phyloP scores from a whole-genome alignment of 495 filamentous ascomycete genomes.

The Tetracladium marchalianum region DNA sequence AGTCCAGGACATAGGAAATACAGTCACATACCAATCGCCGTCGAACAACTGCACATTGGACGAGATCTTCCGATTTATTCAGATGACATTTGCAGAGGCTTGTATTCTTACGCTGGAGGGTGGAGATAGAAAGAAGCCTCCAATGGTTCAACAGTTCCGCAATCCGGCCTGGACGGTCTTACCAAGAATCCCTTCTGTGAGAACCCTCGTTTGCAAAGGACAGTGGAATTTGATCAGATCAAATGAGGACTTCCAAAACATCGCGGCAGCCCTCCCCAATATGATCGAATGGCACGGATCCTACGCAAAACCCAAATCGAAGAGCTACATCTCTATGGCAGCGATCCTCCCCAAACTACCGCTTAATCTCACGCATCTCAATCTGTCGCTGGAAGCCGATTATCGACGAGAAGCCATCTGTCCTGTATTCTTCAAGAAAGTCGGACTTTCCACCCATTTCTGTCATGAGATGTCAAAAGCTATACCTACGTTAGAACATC shows the following conservation, averaged over 20 bases:
- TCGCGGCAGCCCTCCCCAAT: constrained; percentile 50
- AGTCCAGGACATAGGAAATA: constrained; percentile 1
- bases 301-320: constrained; percentile 58
- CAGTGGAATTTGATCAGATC: constrained; percentile 67
- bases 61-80: constrained; percentile 53
- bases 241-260: constrained; percentile 49
- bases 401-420: constrained; percentile 48
- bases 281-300: constrained; percentile 61
- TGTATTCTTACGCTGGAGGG: constrained; percentile 63
- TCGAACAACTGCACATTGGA: constrained; percentile 56
- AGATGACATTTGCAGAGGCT: constrained; percentile 45
- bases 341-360: constrained; percentile 43
- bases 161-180: constrained; percentile 27
- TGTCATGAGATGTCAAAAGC: constrained; percentile 48
- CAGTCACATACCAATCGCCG: constrained; percentile 35
- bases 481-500: constrained; percentile 46
- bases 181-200: constrained; percentile 33
- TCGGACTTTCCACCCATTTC: constrained; percentile 41
- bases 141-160: constrained; percentile 49
- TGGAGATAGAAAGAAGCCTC: constrained; percentile 63
- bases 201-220: constrained; percentile 59
- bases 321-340: constrained; percentile 57
- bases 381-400: constrained; percentile 58
- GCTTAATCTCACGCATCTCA: constrained; percentile 44
- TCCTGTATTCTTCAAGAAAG: constrained; percentile 43